Conservation (phyloP, 305 asterid genomes). For the Salvia sclarea region DNA sequence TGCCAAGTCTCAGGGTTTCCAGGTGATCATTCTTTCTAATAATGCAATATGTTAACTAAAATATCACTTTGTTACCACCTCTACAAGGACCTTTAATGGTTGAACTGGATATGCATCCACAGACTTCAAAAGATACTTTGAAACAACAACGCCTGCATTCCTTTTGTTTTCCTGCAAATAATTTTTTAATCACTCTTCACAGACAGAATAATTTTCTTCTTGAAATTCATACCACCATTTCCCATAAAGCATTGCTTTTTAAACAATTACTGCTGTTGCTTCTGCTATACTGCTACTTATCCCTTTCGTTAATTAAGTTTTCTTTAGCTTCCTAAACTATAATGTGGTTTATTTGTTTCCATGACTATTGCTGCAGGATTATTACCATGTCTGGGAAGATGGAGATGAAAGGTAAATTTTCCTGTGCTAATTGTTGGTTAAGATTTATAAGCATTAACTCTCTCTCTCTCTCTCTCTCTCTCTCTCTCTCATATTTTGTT, state of each 20-base stretch:
- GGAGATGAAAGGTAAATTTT: slow-evolving; percentile 73
- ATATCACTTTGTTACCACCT: background rate
- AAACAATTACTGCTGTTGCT: background rate
- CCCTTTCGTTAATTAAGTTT: slow-evolving; percentile 8
- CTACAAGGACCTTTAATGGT: background rate
- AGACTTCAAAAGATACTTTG: background rate
- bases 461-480: background rate
- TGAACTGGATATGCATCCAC: background rate
- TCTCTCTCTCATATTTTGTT: background rate
- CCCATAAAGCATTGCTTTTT: background rate
- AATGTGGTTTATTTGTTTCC: slow-evolving; percentile 14
- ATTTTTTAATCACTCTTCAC: background rate
- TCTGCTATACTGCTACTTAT: slow-evolving; percentile 1
- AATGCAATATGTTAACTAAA: slow-evolving; percentile 16
- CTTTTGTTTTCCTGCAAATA: background rate
- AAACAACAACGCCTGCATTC: background rate
- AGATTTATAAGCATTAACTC: background rate
- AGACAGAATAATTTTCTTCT: background rate
- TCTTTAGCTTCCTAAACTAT: slow-evolving; percentile 22
- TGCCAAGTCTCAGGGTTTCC: slow-evolving; percentile 95
- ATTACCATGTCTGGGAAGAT: slow-evolving; percentile 93
- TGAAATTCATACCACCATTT: background rate
- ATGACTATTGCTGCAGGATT: slow-evolving; percentile 53
- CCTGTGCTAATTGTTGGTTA: slow-evolving; percentile 21
- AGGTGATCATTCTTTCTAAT: slow-evolving; percentile 49